Evolutionary conservation across 305 asterid species (phyloP).

Genomic region (Stenogyne calaminthoides): DNA sequence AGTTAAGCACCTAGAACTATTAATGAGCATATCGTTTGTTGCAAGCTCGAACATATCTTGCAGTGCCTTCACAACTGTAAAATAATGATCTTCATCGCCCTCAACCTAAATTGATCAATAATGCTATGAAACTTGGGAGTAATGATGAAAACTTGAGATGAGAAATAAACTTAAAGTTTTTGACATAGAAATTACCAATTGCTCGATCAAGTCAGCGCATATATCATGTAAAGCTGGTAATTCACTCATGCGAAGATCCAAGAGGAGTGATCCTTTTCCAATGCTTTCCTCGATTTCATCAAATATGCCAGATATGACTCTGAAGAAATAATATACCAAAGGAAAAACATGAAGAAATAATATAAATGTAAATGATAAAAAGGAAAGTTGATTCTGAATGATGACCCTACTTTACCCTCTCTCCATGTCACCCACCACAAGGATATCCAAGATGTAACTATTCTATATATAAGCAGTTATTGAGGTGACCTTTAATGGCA

Average conservation of each 20-base stretch:
- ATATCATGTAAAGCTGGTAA: conserved; percentile 63
- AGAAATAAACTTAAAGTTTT: neutral
- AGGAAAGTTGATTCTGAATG: conserved; percentile 27
- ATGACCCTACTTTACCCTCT: conserved; percentile 59
- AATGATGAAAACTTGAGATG: conserved; percentile 10
- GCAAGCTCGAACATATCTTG: conserved; percentile 92
- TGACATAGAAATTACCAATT: conserved; percentile 60
- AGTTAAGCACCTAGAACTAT: conserved; percentile 67
- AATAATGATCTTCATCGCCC: conserved; percentile 64
- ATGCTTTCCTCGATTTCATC: conserved; percentile 84
- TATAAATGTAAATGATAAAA: conserved; percentile 10
- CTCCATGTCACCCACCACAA: conserved; percentile 89
- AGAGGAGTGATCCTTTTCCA: conserved; percentile 59
- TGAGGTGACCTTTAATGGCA: no score
- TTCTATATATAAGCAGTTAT: no score
- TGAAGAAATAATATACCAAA: conserved; percentile 32
- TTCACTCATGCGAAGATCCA: conserved; percentile 58
- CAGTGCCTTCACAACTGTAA: conserved; percentile 70
- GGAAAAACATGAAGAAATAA: neutral
- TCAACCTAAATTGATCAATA: conserved; percentile 54
- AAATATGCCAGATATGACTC: conserved; percentile 66
- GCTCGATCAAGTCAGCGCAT: conserved; percentile 69
- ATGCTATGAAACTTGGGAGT: conserved; percentile 14
- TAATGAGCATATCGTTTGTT: conserved; percentile 66
- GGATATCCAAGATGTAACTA: conserved; percentile 65